Evolutionary conservation across 75 land plant genomes (phyloP), one percentile per base, ranked within the genome.

Genomic region (Sequoiadendron giganteum): DNA sequence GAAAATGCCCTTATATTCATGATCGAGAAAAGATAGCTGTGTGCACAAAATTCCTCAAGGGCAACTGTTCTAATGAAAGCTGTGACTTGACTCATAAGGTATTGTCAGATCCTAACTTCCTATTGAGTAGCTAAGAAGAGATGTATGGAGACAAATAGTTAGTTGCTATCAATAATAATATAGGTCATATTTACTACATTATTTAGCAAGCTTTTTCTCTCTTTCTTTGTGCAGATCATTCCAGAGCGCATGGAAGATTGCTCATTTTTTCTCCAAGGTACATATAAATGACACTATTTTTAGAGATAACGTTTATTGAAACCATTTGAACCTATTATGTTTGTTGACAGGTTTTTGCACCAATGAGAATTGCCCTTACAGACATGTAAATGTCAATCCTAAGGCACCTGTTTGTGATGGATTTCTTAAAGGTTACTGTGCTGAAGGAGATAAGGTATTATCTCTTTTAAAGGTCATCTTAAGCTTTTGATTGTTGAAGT

Each of bases 191-290:
- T 47, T 45, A 47, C 43, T 21, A n/a, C 13, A n/a, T 82, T 19
- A 47, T 52, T 81, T 81, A 45, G 10, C 25, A 7, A 47, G 52
- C 10, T 10, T 49, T 9, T 49, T 10, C 11, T 47, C 4, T 47
- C 8, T 85, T 86, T 89, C 87, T 52, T 75, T 83, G 13, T 89
- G 88, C 96, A 98, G 99, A 94, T 98, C 18, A 95, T 97, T 87
- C 99, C 99, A 30, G 99, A 98, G 89, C 93, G 99, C 83, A 98
- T 96, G 99, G 97, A 92, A 76, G 99, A 98, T 91, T 98, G 99
- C 87, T 98, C 99, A 13, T 98, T 91, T 88, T 98, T 98, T 88
- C 89, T 98, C 54, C 93, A 93, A 93, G 99, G 99, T 97, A 32
- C n/a, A 72, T 87, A 34, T 5, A 19, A 21, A 19, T 45, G 47